Evolutionary conservation across 225 moss, liverwort and hornwort genomes (phyloP).

Genomic region (Straminergon stramineum): DNA sequence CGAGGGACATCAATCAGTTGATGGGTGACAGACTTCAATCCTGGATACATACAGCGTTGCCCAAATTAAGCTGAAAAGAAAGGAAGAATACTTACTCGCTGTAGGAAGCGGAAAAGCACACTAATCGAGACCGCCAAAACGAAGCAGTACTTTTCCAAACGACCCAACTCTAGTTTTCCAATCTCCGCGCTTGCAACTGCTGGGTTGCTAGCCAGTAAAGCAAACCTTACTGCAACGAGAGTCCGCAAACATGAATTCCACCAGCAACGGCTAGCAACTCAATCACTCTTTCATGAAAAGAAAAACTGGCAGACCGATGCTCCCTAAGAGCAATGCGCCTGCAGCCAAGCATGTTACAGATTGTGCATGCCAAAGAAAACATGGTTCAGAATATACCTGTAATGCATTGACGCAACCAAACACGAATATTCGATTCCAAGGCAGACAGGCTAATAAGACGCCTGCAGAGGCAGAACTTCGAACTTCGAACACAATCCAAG

Average conservation of each 20-base stretch:
- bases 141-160: no score
- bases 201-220: background rate
- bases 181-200: no score
- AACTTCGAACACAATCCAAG: background rate
- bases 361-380: background rate
- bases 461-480: no score
- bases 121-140: background rate
- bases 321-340: background rate
- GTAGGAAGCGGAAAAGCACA: background rate
- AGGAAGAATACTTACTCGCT: background rate
- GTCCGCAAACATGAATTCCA: background rate
- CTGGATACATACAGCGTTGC: background rate
- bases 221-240: background rate
- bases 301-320: background rate
- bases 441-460: background rate
- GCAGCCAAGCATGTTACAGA: background rate
- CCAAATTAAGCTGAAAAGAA: background rate
- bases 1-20: background rate
- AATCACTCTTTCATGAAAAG: no score
- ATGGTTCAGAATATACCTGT: no score
- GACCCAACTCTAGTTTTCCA: background rate
- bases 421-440: background rate
- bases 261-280: background rate
- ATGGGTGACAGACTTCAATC: background rate
- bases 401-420: background rate